Percentiles rank a stretch among this genome's conserved stretches.
Evolutionary conservation across 106 monocot genomes (phyloP).

Genomic region (Alisma plantagoaquatica): DNA sequence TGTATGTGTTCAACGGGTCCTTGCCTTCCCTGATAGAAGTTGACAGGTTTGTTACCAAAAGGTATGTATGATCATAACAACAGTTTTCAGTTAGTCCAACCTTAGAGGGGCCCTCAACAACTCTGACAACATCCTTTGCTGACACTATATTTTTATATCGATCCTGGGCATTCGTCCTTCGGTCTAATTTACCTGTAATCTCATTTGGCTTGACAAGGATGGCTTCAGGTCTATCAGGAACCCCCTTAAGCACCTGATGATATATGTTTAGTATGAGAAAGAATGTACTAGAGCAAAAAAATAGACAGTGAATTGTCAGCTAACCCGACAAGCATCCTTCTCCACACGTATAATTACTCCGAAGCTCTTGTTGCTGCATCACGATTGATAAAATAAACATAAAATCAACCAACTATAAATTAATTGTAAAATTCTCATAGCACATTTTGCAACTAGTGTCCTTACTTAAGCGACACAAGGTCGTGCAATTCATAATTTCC

Average conservation of each 20-base stretch:
- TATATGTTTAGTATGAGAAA: no score
- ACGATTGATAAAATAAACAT: no score
- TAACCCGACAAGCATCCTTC: slow-evolving; percentile 85
- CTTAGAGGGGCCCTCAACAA: slow-evolving; percentile 85
- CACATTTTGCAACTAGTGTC: no score
- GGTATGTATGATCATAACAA: slow-evolving; percentile 1
- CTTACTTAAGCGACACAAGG: slow-evolving; percentile 91
- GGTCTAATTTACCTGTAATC: slow-evolving; percentile 83
- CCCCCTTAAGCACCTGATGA: slow-evolving; percentile 98
- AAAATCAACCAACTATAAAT: no score
- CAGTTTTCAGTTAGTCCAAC: slow-evolving; percentile 17
- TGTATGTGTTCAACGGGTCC: slow-evolving; percentile 93
- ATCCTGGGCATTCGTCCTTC: slow-evolving; percentile 67
- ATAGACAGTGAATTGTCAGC: no score
- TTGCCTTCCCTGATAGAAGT: slow-evolving; percentile 80
- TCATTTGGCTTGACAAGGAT: slow-evolving; percentile 80
- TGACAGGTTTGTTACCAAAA: no score
- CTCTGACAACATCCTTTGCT: slow-evolving; percentile 79
- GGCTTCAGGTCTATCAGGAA: slow-evolving; percentile 94
- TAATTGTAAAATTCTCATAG: no score
- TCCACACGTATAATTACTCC: slow-evolving; percentile 95
- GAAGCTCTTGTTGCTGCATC: slow-evolving; percentile 81
- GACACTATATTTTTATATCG: slow-evolving; percentile 52
- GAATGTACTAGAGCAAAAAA: no score
- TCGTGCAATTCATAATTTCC: slow-evolving; percentile 97